Evolutionary conservation across 78 protist genomes (phyloP), one percentile per base, ranked within the genome.

Genomic region (Tieghemostelium lacteum): DNA sequence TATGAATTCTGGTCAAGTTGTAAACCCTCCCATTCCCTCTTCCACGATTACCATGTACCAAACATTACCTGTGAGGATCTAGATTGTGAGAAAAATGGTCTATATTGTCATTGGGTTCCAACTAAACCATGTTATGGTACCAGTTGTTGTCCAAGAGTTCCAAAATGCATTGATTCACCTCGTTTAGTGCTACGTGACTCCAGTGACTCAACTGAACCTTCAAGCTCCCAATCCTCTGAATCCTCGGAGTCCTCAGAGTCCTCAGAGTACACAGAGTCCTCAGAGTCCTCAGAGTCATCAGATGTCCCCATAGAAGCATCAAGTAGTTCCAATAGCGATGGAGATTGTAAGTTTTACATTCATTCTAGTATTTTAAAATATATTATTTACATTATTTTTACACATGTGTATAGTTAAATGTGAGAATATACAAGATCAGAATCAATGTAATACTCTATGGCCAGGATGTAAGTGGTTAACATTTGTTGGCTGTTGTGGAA

Each of bases 1-100:
- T 78, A 20, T 26, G 88, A 78, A 45, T 64, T 66, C 61, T 78
- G 88, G 88, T 22, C 61, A 8, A 14, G 37, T 22, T 78, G 88
- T 55, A 66, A 31, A 36, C 88, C 88, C 8, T 22, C 16, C 26
- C 31, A 36, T 3, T 55, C 57, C 26, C 45, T 49, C 49, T 54
- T 78, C 28, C 19, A 8, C 3, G 65, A 22, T 2, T 52, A 33
- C 3, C 37, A 4, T 1, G 36, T 50, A 37, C 65, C 75, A 24
- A 78, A 45, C 20, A 31, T 28, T 28, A 78, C 76, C 17, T 78
- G 88, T 78, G 58, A 55, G 8, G 39, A 55, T 19, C 39, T 78
- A 10, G 24, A 33, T 26, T 78, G 88, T 28, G 62, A 49, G 31
- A 16, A 29, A 39, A 50, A 24, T 49, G 87, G 73, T 2, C 37